Conservation (phyloP, 1,139 yeast species). For the Magnusiomyces suaveolens region DNA sequence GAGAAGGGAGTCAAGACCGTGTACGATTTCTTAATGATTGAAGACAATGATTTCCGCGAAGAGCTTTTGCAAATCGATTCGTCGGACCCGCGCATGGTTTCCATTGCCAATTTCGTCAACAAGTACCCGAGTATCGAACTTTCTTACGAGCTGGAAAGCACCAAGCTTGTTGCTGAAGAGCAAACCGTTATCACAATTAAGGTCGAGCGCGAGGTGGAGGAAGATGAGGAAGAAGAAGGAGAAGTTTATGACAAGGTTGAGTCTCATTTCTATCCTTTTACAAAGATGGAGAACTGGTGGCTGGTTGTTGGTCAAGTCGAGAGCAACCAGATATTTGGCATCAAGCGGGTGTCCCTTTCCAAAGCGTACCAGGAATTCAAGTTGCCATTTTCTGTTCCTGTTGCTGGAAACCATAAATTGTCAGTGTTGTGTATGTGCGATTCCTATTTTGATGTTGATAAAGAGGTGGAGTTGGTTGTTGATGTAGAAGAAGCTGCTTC, state of each 20-base stretch:
- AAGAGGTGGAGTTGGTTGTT: conserved; percentile 52
- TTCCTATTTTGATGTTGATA: conserved; percentile 83
- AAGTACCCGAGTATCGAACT: conserved; percentile 81
- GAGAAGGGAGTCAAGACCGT: conserved; percentile 55
- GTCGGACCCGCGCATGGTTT: conserved; percentile 40
- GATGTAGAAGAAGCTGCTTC: conserved; percentile 35
- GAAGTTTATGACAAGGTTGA: conserved; percentile 42
- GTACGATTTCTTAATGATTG: conserved; percentile 77
- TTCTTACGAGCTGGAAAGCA: conserved; percentile 36
- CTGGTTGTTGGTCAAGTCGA: conserved; percentile 63
- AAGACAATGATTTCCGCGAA: conserved; percentile 64
- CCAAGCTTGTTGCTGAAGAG: conserved; percentile 37
- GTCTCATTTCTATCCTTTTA: conserved; percentile 46
- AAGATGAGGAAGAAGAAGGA: conserved; percentile 41
- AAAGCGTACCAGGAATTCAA: conserved; percentile 46
- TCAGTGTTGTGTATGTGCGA: conserved; percentile 86
- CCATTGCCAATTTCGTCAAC: conserved; percentile 82
- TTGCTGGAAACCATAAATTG: conserved; percentile 49
- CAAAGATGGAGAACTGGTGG: conserved; percentile 68
- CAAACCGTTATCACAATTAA: conserved; percentile 42
- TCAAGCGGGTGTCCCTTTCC: conserved; percentile 52
- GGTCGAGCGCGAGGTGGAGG: conserved; percentile 60
- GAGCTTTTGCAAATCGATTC: conserved; percentile 43
- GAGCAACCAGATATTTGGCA: conserved; percentile 57
- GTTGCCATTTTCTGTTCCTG: conserved; percentile 51